Conservation (phyloP, 2,329 filamentous ascomycete species). For the Sclerotinia trifoliorum region DNA sequence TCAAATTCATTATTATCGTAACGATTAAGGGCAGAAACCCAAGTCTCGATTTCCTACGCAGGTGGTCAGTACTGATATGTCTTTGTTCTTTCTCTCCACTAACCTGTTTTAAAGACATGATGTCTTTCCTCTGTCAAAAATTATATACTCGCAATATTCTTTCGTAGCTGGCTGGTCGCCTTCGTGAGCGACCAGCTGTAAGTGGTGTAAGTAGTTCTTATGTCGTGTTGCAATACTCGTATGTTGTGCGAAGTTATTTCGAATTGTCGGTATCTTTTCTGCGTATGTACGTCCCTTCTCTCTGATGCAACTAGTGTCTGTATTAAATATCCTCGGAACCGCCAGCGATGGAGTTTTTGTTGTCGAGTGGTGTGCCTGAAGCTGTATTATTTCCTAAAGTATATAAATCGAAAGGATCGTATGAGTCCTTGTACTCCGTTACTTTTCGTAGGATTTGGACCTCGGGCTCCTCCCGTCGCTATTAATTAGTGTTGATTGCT, state of each 20-base stretch:
- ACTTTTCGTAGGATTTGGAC: constrained; percentile 9
- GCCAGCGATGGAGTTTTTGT: constrained; percentile 18
- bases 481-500: constrained; percentile 22
- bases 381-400: constrained; percentile 11
- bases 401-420: constrained; percentile 5
- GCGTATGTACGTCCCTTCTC: constrained; percentile 3
- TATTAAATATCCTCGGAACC: constrained; percentile 16
- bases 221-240: constrained; percentile 19
- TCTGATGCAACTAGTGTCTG: constrained; percentile 18
- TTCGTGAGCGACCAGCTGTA: constrained; percentile 30
- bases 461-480: constrained; percentile 9
- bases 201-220: constrained; percentile 16
- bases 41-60: constrained; percentile 88
- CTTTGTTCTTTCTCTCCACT: constrained; percentile 24
- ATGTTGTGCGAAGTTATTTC: constrained; percentile 21
- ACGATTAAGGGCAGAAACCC: constrained; percentile 84
- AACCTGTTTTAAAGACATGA: constrained; percentile 47
- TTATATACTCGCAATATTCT: constrained; percentile 9
- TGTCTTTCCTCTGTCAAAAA: constrained; percentile 24
- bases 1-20: constrained; percentile 99
- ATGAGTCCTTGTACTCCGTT: neutral
- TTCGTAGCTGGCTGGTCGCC: constrained; percentile 28
- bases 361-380: constrained; percentile 3
- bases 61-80: constrained; percentile 13
- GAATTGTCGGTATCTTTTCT: constrained; percentile 12